Conservation (phyloP, 148 eudicot genomes). For the Drosera capensis region DNA sequence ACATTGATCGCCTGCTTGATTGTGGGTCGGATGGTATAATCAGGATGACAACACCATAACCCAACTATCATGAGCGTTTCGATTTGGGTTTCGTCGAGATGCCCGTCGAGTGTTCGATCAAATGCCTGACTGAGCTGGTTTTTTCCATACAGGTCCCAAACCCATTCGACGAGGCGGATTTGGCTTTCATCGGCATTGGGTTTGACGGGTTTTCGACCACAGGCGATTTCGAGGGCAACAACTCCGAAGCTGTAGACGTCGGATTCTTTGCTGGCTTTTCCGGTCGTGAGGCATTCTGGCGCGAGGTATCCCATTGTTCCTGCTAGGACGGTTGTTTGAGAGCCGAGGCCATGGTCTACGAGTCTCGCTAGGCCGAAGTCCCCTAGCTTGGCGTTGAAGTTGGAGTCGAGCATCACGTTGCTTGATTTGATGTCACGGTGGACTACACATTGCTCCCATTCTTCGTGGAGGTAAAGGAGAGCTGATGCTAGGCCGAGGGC, state of each 20-base stretch:
- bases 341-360: slow-evolving; percentile 3
- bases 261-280: slow-evolving; percentile 2
- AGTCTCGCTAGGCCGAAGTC: slow-evolving; percentile 7
- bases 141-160: slow-evolving; percentile 2
- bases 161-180: slow-evolving; percentile 1
- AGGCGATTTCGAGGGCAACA: slow-evolving; percentile 2
- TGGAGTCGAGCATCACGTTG: slow-evolving; percentile 7
- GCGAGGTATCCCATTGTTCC: not conserved
- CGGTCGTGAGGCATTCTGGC: not conserved
- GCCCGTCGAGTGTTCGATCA: not conserved
- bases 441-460: slow-evolving; percentile 7
- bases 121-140: not conserved
- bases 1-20: slow-evolving; percentile 3
- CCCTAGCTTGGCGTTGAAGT: slow-evolving; percentile 7
- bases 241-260: slow-evolving; percentile 4
- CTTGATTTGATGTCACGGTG: slow-evolving; percentile 7
- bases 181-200: not conserved
- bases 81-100: not conserved
- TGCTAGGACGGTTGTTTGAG: not conserved
- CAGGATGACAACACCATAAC: slow-evolving; percentile 1
- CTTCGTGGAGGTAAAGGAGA: not conserved
- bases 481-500: slow-evolving; percentile 4
- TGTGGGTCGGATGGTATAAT: not conserved
- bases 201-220: not conserved
- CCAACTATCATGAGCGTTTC: slow-evolving; percentile 1